phyloP scores from a whole-genome alignment of 2,329 filamentous ascomycete genomes.

The Diplodia corticola region DNA sequence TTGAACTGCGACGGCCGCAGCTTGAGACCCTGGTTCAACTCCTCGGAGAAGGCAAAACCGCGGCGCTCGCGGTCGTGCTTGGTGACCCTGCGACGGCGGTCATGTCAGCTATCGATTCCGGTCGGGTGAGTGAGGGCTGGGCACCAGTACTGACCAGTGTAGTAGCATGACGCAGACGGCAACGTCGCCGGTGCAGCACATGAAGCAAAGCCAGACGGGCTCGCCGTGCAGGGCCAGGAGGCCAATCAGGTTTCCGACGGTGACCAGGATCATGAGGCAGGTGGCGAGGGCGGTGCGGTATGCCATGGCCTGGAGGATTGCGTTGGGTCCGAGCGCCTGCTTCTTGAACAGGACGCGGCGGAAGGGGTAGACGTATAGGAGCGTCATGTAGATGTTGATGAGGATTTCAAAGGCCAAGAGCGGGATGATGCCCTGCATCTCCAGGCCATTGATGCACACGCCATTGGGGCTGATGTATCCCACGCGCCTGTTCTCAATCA shows the following conservation, averaged over 20 bases:
- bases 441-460: constrained; percentile 12
- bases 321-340: constrained; percentile 31
- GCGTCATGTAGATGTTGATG: constrained; percentile 18
- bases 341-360: constrained; percentile 1
- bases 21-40: constrained; percentile 8
- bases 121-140: too few relatives aligned
- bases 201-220: constrained; percentile 65
- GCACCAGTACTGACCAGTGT: constrained; percentile 49
- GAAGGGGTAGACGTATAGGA: constrained; percentile 8
- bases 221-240: constrained; percentile 61
- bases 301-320: constrained; percentile 53
- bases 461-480: not conserved
- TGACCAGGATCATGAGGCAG: constrained; percentile 58
- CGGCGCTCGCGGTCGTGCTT: constrained; percentile 18
- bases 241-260: constrained; percentile 60
- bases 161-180: constrained; percentile 62
- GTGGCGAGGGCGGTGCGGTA: constrained; percentile 62
- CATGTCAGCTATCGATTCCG: not conserved
- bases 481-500: not conserved
- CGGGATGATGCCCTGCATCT: constrained; percentile 11
- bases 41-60: constrained; percentile 3
- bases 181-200: constrained; percentile 65
- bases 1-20: not conserved
- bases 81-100: not conserved
- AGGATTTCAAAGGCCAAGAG: constrained; percentile 9